Conservation (phyloP, 176 grass and related monocot genomes). For the Zea mays region Zm-B73-REFERENCE-NAM-5.0 NC_050101.1:66680001-66680500, state of each 20-base stretch:
- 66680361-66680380: not conserved
- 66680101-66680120: constrained; percentile 87
- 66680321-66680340: no score
- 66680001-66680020: constrained; percentile 10
- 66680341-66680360: no score
- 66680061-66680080: constrained; percentile 87
- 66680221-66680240: not conserved
- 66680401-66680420: not conserved
- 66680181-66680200: not conserved
- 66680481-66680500: not conserved
- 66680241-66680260: not conserved
- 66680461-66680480: not conserved
- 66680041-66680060: constrained; percentile 21
- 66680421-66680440: not conserved
- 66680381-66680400: constrained; percentile 15
- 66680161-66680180: constrained; percentile 32
- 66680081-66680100: constrained; percentile 73
- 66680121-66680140: constrained; percentile 95
- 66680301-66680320: no score
- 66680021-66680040: not conserved
- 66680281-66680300: no score
- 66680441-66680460: not conserved
- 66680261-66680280: not conserved
- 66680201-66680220: not conserved
- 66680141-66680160: constrained; percentile 97